These are phyloP conservation scores for Cladobotryum protrusum DNA, from an alignment of 2,329 filamentous ascomycete species.

Conservation along the genomic window DNA sequence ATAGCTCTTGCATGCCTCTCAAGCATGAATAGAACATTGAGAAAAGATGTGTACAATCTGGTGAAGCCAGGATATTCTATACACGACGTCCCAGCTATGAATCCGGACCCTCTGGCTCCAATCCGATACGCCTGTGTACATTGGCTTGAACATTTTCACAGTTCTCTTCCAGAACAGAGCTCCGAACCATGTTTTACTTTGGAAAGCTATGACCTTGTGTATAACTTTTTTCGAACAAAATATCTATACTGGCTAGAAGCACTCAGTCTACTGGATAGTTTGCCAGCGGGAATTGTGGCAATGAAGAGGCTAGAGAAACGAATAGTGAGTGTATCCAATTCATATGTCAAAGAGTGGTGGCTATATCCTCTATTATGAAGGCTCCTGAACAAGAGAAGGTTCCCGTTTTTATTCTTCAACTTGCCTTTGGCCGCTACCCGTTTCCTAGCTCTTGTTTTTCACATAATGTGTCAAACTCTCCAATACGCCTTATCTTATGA, in stretches of 20 bases:
- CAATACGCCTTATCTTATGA: too few relatives aligned
- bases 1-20: not conserved
- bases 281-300: constrained; percentile 15
- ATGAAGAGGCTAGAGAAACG: constrained; percentile 9
- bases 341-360: not conserved
- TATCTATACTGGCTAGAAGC: constrained; percentile 39
- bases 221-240: constrained; percentile 30
- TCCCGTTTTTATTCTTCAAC: too few relatives aligned
- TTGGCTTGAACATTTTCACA: constrained; percentile 17
- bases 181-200: not conserved
- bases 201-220: constrained; percentile 17
- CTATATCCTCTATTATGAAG: too few relatives aligned
- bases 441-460: too few relatives aligned
- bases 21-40: constrained; percentile 7
- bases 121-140: constrained; percentile 15
- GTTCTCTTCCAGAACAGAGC: not conserved
- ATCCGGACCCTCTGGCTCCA: constrained; percentile 10
- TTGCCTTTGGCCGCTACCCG: too few relatives aligned
- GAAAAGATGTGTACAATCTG: constrained; percentile 23
- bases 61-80: not conserved
- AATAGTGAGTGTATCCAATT: not conserved
- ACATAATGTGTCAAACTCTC: too few relatives aligned
- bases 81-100: constrained; percentile 1
- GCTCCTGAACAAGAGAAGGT: too few relatives aligned
- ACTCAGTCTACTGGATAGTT: constrained; percentile 27